phyloP scores from a whole-genome alignment of 306 rosid genomes.

The Geum urbanum region DNA sequence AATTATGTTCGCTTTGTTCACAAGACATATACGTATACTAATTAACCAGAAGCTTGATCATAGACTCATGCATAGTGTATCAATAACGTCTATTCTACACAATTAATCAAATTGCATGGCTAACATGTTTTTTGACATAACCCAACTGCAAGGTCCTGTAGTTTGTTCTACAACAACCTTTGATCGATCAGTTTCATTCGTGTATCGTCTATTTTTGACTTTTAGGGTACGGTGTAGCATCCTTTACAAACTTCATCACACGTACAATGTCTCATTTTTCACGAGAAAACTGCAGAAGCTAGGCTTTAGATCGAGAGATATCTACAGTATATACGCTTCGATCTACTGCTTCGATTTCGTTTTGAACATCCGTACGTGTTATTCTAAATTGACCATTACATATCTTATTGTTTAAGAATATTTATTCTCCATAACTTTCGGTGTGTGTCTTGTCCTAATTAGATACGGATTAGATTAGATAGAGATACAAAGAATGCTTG shows the following conservation, averaged over 20 bases:
- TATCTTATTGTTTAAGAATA: too few relatives aligned
- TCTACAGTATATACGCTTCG: too few relatives aligned
- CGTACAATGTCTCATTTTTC: neutral
- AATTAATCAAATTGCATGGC: neutral
- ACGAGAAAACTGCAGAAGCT: neutral
- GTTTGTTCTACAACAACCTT: constrained; percentile 25
- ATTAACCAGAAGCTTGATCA: neutral
- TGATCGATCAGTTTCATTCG: constrained; percentile 6
- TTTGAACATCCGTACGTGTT: too few relatives aligned
- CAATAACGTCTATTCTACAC: constrained; percentile 37
- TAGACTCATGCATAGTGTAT: constrained; percentile 25
- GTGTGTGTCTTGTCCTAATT: too few relatives aligned
- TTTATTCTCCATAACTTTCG: too few relatives aligned
- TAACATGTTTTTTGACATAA: constrained; percentile 38
- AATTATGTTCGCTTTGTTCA: constrained; percentile 28
- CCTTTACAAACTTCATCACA: neutral
- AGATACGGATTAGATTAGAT: too few relatives aligned
- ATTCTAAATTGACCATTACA: too few relatives aligned
- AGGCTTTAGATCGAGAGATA: too few relatives aligned
- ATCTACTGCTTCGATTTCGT: too few relatives aligned
- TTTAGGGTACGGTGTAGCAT: neutral
- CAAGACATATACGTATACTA: constrained; percentile 38
- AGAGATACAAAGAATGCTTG: too few relatives aligned
- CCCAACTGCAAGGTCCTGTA: neutral
- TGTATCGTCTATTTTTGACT: constrained; percentile 5